Base-by-base conservation (phyloP, 208 protist species). In the Acanthamoeba triangularis region DNA sequence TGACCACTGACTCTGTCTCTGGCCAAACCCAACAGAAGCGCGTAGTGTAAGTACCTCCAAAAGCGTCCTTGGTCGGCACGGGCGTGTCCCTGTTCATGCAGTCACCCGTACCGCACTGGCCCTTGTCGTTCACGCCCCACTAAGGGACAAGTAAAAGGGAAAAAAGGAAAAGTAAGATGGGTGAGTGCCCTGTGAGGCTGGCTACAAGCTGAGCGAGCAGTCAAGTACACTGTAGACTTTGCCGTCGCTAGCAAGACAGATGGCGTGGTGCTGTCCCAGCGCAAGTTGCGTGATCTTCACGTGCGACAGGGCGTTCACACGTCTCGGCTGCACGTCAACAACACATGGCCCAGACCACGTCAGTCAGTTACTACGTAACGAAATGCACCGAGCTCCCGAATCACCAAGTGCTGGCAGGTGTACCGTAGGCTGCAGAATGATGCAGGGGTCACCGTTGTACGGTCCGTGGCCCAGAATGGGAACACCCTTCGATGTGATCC, bases 51-150 rank as follows among this genome's bases (percentile, higher is more conserved):
- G 5, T 23, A 65, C 44, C 82, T 3, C 33, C 33, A 16, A 63
- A 65, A 6, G 44, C 82, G 13, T 67, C 82, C 37, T 90, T 90
- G 82, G n/a, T 44, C 18, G 82, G 44, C 49, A 63, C 54, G 3
- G 72, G 72, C 8, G 72, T 80, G 37, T 80, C 72, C 20, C 72
- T 23, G 72, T 80, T 80, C 33, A 80, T 49, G 35, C 72, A 80
- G 30, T 90, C 82, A 11, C 82, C 82, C 20, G 54, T 35, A 3
- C 82, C 82, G 82, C 82, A 90, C 37, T 90, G 82, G 20, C 82
- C 82, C 52, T 63, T 56, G 25, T 90, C 54, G 82, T 90, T 90
- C n/a, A 56, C 14, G 37, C 82, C 82, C 82, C 82, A 90, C 82
- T 90, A 30, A 59, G 30, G n/a, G 16, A 30, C 3, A 13, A 52